Base-by-base conservation (phyloP, 495 filamentous ascomycete species). In the Paragyromitra xinjiangensis region DNA sequence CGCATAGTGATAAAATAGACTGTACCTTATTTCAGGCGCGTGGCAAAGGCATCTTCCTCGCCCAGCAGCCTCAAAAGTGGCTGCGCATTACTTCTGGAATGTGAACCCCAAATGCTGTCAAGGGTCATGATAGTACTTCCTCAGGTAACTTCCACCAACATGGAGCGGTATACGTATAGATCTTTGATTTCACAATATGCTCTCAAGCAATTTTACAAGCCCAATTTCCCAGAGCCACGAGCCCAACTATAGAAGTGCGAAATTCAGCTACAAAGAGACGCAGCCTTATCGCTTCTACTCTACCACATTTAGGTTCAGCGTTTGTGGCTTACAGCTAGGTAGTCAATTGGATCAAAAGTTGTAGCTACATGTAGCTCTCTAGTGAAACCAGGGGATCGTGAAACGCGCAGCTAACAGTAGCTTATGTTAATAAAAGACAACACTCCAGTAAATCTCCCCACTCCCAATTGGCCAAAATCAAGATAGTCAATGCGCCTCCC, bases 221-320 rank as follows among this genome's bases (percentile, higher is more conserved):
- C 14, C 3, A 66, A 50, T 50, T 51, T 51, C 22, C 44, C 3
- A 56, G 39, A 45, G 7, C 14, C 59, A 63, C 24, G 2, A n/a
- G 37, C 26, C 50, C 67, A 64, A 51, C 53, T 64, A 48, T 45
- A 71, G 56, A 26, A 44, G 16, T 45, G 40, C 58, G 22, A 71
- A n/a, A 64, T 71, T 45, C 45, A 59, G 73, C 51, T 53, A 42
- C 53, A 61, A 42, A 42, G 40, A 71, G 26, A 26, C 68, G 26
- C 16, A 53, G 19, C 37, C 26, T 29, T 39, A 75, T 64, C 66
- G 45, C 66, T 64, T 56, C 58, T 37, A 55, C 48, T 71, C 67
- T 12, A 26, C 11, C 68, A 59, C 50, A 59, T 76, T 76, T 65
- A 72, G 59, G 40, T 24, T 24, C 62, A 73, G 71, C 63, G 63